Base-by-base conservation (phyloP, 768 basidiomycete genomes). In the Hydnomerulius pinastri region DNA sequence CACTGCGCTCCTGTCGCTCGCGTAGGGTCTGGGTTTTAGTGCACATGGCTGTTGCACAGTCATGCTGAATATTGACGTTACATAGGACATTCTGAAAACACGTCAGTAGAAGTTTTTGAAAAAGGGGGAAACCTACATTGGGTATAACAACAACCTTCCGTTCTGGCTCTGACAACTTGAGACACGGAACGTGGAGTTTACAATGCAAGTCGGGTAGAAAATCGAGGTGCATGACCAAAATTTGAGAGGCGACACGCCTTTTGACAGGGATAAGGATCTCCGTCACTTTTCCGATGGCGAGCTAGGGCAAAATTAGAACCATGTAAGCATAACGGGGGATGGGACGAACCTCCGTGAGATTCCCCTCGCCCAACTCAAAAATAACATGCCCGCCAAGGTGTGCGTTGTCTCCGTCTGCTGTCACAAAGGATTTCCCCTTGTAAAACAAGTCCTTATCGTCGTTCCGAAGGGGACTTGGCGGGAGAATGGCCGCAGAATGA, bases 61-160 rank as follows among this genome's bases (percentile, higher is more conserved):
- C 55, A 49, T 61, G 61, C 28, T 60, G 59, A 15, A 63, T 45
- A 48, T 63, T 63, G 20, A 61, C 47, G n/a, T 53, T 54, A 49
- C 57, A 63, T 12, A 50, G 29, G 0, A 61, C 29, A 18, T 54
- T 48, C 58, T 60, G 48, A 30, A 43, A 28, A 43, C 11, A 17
- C 12, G 10, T 43, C 33, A 43, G 27, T 15, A 18, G 47, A 4
- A 51, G 15, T 8, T 5, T 40, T 25, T 6, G 32, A 24, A 25
- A 47, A n/a, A 29, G 8, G 13, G 38, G 33, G 6, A 15, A 32
- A 8, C 24, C 47, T 53, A 47, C 30, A 11, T 52, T 30, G 4
- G 46, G 25, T 36, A 13, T 23, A 32, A 53, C 6, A 8, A 46
- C 28, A 2, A 25, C 24, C 7, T 47, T 30, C 15, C 11, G 8